A percentile compares a stretch with the other conserved stretches of the same genome.
Conservation (phyloP, 345 rosid species). For the Pugionium cornutum region DNA sequence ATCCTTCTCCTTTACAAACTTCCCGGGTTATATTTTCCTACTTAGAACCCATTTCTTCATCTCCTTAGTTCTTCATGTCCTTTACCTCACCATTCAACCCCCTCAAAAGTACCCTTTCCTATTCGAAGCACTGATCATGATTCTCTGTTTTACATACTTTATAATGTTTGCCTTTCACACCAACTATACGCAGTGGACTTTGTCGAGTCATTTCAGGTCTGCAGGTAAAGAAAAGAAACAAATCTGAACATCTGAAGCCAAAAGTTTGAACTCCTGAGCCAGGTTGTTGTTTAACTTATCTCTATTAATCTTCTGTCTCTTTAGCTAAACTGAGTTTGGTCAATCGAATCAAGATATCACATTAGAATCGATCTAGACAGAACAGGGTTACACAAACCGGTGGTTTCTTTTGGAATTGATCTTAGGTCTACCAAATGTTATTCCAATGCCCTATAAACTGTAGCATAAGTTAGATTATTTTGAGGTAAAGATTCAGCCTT, state of each 20-base stretch:
- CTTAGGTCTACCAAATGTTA: background rate
- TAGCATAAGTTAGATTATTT: conserved; percentile 1
- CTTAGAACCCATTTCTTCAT: conserved; percentile 43
- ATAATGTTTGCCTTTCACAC: conserved; percentile 47
- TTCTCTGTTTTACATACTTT: conserved; percentile 64
- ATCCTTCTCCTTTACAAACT: conserved; percentile 24
- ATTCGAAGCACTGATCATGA: conserved; percentile 74
- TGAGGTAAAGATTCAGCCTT: background rate
- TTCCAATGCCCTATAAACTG: background rate
- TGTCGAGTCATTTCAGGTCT: conserved; percentile 39
- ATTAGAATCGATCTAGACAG: conserved; percentile 15
- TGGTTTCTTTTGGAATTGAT: conserved; percentile 16
- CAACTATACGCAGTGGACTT: conserved; percentile 62
- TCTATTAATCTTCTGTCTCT: conserved; percentile 1
- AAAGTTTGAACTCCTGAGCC: background rate
- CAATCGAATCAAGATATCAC: conserved; percentile 2
- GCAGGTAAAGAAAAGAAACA: conserved; percentile 50
- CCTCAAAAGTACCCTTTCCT: conserved; percentile 67
- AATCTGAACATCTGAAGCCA: conserved; percentile 36
- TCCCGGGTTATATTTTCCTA: conserved; percentile 32
- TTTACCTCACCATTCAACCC: conserved; percentile 58
- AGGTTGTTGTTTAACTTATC: background rate
- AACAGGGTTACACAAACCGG: conserved; percentile 12
- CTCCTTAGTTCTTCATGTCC: conserved; percentile 61
- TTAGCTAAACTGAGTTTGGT: conserved; percentile 16